Evolutionary conservation across 2,329 filamentous ascomycete species (phyloP).

Genomic region (Periconia sp.): DNA sequence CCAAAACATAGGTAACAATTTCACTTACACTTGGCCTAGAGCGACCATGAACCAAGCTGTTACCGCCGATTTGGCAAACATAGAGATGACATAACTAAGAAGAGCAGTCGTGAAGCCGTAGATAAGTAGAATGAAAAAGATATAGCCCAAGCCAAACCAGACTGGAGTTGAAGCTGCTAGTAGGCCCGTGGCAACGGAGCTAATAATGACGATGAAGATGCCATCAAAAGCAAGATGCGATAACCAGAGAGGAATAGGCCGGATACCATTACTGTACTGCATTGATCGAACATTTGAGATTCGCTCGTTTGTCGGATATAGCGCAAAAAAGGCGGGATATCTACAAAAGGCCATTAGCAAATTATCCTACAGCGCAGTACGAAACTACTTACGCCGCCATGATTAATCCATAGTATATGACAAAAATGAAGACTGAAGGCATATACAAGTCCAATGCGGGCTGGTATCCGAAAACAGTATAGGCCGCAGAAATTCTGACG

Average conservation of each 20-base stretch:
- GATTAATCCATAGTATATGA: slow-evolving; percentile 74
- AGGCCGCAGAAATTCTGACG: slow-evolving; percentile 24
- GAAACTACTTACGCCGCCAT: slow-evolving; percentile 69
- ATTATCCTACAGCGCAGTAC: slow-evolving; percentile 86
- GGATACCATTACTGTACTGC: slow-evolving; percentile 88
- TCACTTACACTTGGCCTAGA: too few relatives aligned
- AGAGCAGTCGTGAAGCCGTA: slow-evolving; percentile 80
- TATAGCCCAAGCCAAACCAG: slow-evolving; percentile 79
- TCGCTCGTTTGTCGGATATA: slow-evolving; percentile 84
- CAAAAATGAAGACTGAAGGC: slow-evolving; percentile 57
- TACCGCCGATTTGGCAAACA: slow-evolving; percentile 73
- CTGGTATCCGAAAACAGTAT: slow-evolving; percentile 19
- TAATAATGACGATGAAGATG: slow-evolving; percentile 68
- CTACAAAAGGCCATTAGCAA: slow-evolving; percentile 74
- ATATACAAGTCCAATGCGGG: slow-evolving; percentile 15
- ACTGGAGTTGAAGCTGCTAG: slow-evolving; percentile 60
- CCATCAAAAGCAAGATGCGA: slow-evolving; percentile 84
- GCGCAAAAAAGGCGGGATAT: slow-evolving; percentile 82
- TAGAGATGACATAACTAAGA: slow-evolving; percentile 77
- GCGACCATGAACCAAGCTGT: slow-evolving; percentile 71
- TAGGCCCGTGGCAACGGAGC: slow-evolving; percentile 69
- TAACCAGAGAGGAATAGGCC: slow-evolving; percentile 79
- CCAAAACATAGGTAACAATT: too few relatives aligned
- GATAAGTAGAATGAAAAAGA: slow-evolving; percentile 79
- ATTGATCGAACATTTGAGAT: slow-evolving; percentile 78